Evolutionary conservation across 139 green algal species (phyloP).

Genomic region (Chlorella sp.): DNA sequence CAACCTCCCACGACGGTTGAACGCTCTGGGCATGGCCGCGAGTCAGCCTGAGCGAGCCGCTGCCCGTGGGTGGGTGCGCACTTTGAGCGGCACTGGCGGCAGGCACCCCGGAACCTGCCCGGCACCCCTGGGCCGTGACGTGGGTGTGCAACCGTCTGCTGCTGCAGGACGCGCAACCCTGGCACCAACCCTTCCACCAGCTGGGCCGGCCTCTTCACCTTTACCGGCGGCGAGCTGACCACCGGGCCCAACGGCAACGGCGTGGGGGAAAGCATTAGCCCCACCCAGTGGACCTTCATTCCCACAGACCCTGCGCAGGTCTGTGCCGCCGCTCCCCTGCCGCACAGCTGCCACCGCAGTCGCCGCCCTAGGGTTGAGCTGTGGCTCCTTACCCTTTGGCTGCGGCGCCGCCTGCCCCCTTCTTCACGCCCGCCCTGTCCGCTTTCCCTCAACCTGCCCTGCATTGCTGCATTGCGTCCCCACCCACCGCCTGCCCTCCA

Average conservation of each 20-base stretch:
- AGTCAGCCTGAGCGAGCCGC: no score
- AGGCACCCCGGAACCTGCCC: no score
- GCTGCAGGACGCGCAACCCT: slow-evolving; percentile 14
- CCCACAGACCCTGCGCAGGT: slow-evolving; percentile 20
- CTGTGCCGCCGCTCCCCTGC: neutral
- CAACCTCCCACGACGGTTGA: neutral
- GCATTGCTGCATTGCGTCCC: no score
- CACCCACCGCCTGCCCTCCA: neutral
- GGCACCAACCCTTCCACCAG: slow-evolving; percentile 12
- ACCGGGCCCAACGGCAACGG: slow-evolving; percentile 34
- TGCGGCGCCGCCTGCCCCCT: no score
- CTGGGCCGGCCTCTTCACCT: slow-evolving; percentile 30
- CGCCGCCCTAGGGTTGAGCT: neutral
- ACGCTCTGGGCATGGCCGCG: no score
- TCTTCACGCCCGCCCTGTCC: no score
- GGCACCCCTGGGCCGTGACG: no score
- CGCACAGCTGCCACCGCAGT: neutral
- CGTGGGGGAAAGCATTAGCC: neutral
- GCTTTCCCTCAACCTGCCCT: no score
- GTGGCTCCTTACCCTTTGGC: neutral
- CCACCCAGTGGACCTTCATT: slow-evolving; percentile 22
- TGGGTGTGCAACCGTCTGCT: no score
- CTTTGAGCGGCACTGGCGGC: no score
- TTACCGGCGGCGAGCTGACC: slow-evolving; percentile 16
- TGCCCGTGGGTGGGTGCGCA: no score